Evolutionary conservation across 2,329 filamentous ascomycete species (phyloP).

Genomic region (Aphanoascus verrucosus): DNA sequence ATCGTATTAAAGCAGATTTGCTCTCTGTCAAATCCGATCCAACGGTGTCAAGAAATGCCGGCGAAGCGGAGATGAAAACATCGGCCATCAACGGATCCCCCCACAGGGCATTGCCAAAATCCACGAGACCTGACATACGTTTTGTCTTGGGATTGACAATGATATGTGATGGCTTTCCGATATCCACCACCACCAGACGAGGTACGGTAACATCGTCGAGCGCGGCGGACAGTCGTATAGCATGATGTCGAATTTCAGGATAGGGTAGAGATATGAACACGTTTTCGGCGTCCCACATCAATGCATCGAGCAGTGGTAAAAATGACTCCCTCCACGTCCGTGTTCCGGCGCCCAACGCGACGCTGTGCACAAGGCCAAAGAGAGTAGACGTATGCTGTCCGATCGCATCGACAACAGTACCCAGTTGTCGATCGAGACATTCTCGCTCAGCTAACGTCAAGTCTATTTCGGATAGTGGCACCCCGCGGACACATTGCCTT

Average conservation of each 20-base stretch:
- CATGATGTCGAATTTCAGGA: constrained; percentile 42
- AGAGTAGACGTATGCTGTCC: constrained; percentile 36
- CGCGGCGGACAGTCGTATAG: constrained; percentile 34
- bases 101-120: constrained; percentile 46
- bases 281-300: constrained; percentile 49
- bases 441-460: constrained; percentile 24
- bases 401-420: constrained; percentile 32
- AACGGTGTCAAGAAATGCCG: constrained; percentile 30
- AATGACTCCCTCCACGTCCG: constrained; percentile 47
- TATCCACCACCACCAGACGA: constrained; percentile 42
- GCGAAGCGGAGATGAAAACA: constrained; percentile 34
- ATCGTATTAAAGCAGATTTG: constrained; percentile 23
- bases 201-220: constrained; percentile 44
- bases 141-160: constrained; percentile 41
- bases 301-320: constrained; percentile 41
- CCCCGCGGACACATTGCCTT: constrained; percentile 29
- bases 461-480: constrained; percentile 25
- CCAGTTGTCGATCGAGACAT: constrained; percentile 29
- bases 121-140: constrained; percentile 41
- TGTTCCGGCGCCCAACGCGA: constrained; percentile 37
- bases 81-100: constrained; percentile 47
- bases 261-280: constrained; percentile 49
- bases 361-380: constrained; percentile 43
- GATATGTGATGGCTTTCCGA: constrained; percentile 41
- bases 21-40: constrained; percentile 21